Percentiles rank a stretch among this genome's conserved stretches.
Evolutionary conservation across 805 yeast genomes (phyloP).

Genomic region (Myxozyma mucilagina): DNA sequence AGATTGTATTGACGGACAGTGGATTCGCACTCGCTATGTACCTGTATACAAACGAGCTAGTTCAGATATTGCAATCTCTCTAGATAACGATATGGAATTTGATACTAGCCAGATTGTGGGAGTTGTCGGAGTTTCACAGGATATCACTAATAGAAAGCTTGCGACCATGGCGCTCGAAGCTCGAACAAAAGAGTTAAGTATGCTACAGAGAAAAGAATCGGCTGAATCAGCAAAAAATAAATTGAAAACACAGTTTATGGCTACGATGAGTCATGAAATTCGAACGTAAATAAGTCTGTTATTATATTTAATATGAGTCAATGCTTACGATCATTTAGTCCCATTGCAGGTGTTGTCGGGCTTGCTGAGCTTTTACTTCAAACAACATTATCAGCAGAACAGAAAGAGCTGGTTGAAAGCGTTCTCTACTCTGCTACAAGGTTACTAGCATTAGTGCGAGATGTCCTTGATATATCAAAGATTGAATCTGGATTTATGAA

Average conservation of each 20-base stretch:
- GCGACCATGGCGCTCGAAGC: constrained; percentile 15
- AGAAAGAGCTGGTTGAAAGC: constrained; percentile 10
- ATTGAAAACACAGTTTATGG: constrained; percentile 19
- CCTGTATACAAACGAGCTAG: constrained; percentile 5
- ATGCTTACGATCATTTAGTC: neutral
- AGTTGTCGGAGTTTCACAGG: constrained; percentile 12
- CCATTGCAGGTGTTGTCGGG: constrained; percentile 21
- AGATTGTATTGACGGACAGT: constrained; percentile 5
- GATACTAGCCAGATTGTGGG: constrained; percentile 13
- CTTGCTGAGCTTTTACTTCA: constrained; percentile 9
- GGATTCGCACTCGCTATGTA: constrained; percentile 18
- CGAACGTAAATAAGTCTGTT: constrained; percentile 3
- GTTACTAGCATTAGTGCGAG: constrained; percentile 12
- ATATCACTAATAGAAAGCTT: constrained; percentile 15
- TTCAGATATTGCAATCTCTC: neutral
- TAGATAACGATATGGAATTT: constrained; percentile 3
- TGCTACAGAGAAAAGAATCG: constrained; percentile 9
- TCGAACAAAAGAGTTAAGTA: constrained; percentile 5
- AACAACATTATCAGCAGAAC: constrained; percentile 8
- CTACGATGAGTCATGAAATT: constrained; percentile 22
- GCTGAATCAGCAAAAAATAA: constrained; percentile 11
- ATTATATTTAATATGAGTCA: neutral
- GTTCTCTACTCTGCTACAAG: constrained; percentile 9
- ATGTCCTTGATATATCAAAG: constrained; percentile 17
- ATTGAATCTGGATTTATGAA: constrained; percentile 14